Conservation (phyloP, 2,329 filamentous ascomycete species). For the Biscogniauxia marginata region DNA sequence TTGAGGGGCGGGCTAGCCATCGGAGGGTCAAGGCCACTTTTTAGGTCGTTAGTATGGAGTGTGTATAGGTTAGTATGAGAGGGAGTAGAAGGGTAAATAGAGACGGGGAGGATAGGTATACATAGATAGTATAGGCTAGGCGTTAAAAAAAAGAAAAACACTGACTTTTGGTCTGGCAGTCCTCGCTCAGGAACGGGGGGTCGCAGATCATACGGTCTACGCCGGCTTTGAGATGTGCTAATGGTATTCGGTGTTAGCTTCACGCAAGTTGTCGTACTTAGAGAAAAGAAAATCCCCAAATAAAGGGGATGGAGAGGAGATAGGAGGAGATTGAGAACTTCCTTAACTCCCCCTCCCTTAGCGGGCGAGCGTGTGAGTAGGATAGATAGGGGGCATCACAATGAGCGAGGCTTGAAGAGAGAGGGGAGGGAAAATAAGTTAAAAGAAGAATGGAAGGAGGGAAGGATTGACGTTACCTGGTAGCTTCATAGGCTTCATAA, state of each 20-base stretch:
- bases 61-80: too few relatives aligned
- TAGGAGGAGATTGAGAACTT: too few relatives aligned
- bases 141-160: slow-evolving; percentile 5
- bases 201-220: slow-evolving; percentile 73
- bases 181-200: slow-evolving; percentile 75
- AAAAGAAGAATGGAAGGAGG: neutral
- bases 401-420: neutral
- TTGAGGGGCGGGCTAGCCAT: slow-evolving; percentile 59
- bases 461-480: slow-evolving; percentile 43
- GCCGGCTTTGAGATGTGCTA: slow-evolving; percentile 56
- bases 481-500: slow-evolving; percentile 64
- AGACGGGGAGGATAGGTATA: neutral
- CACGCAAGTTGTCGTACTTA: neutral
- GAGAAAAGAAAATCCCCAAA: neutral
- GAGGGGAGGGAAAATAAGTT: neutral
- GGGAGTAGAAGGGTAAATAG: neutral
- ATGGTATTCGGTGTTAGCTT: neutral
- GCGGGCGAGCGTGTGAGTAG: too few relatives aligned
- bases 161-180: slow-evolving; percentile 76
- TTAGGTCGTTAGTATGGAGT: neutral
- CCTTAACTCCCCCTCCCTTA: too few relatives aligned
- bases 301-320: neutral
- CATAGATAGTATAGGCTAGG: neutral
- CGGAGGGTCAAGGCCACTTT: slow-evolving; percentile 70
- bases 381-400: too few relatives aligned